These are phyloP conservation scores for Coemansia sp. DNA, from an alignment of 192 early-diverging fungal species.

Conservation along the genomic window DNA sequence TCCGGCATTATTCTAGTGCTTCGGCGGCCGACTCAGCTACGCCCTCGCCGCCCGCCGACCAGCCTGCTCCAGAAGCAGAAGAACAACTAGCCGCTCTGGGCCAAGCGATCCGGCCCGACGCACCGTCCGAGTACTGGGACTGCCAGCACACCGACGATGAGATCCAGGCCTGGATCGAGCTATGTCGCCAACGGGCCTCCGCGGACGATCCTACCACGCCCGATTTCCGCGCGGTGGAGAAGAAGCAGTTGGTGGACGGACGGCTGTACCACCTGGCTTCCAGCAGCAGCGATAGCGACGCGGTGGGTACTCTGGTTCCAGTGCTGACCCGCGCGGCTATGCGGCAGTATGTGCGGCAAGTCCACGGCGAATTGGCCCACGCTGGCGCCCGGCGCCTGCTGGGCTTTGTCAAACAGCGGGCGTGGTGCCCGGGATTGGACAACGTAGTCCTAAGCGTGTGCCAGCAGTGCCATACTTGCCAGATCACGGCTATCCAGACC, in stretches of 20 bases:
- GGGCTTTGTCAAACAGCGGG: neutral
- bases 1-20: neutral
- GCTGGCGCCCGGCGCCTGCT: constrained; percentile 2
- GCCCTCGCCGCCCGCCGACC: neutral
- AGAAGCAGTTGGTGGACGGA: neutral
- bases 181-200: neutral
- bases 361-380: constrained; percentile 1
- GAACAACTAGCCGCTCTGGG: neutral
- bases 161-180: constrained; percentile 1
- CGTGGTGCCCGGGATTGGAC: neutral
- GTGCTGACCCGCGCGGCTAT: neutral
- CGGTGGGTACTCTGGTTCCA: constrained; percentile 1
- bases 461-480: constrained; percentile 7
- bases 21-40: too few relatives aligned
- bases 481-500: constrained; percentile 5
- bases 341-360: neutral
- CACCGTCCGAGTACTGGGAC: neutral
- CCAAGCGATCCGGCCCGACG: too few relatives aligned
- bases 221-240: neutral
- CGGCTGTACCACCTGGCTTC: neutral
- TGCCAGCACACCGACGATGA: neutral
- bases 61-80: neutral
- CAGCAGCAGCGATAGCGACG: neutral
- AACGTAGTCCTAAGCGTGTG: neutral
- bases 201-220: neutral